Evolutionary conservation across 2,329 filamentous ascomycete genomes (phyloP).

Genomic region (Aschersonia sp.): DNA sequence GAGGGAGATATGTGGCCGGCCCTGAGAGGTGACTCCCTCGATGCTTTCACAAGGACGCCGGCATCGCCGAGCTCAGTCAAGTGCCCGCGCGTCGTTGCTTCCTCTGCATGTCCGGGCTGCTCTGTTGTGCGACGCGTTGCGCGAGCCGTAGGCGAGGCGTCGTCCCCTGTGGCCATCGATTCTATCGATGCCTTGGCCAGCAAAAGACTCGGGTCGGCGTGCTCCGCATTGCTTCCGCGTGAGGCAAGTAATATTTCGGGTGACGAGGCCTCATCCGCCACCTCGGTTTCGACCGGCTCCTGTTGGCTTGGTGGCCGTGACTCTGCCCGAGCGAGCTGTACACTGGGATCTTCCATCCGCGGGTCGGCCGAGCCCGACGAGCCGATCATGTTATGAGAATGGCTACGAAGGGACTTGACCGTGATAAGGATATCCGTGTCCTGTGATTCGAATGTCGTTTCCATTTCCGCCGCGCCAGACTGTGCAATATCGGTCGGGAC

Average conservation of each 20-base stretch:
- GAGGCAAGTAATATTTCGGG: slow-evolving; percentile 10
- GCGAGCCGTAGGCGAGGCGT: slow-evolving; percentile 1
- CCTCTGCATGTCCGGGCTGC: slow-evolving; percentile 3
- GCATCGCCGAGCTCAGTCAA: not conserved
- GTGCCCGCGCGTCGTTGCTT: not conserved
- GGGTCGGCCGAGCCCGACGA: slow-evolving; percentile 10
- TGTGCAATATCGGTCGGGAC: not conserved
- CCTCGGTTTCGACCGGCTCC: not conserved
- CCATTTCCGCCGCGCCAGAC: slow-evolving; percentile 1
- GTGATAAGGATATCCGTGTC: slow-evolving; percentile 13
- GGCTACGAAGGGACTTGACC: slow-evolving; percentile 16
- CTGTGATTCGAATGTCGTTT: not conserved
- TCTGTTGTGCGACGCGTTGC: slow-evolving; percentile 12
- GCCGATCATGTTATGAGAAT: slow-evolving; percentile 10
- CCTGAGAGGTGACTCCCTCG: slow-evolving; percentile 1
- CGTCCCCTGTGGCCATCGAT: slow-evolving; percentile 1
- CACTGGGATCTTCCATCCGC: slow-evolving; percentile 13
- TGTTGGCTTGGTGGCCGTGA: not conserved
- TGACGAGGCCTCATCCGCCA: not conserved
- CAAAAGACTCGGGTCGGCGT: slow-evolving; percentile 12
- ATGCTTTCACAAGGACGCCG: not conserved
- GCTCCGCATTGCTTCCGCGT: slow-evolving; percentile 11
- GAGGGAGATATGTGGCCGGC: not conserved
- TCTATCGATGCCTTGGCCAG: slow-evolving; percentile 9
- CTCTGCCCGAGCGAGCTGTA: slow-evolving; percentile 11